Percentiles rank a stretch among this genome's conserved stretches.
Evolutionary conservation across 768 basidiomycete species (phyloP).

Genomic region (Tephrocybe sp.): DNA sequence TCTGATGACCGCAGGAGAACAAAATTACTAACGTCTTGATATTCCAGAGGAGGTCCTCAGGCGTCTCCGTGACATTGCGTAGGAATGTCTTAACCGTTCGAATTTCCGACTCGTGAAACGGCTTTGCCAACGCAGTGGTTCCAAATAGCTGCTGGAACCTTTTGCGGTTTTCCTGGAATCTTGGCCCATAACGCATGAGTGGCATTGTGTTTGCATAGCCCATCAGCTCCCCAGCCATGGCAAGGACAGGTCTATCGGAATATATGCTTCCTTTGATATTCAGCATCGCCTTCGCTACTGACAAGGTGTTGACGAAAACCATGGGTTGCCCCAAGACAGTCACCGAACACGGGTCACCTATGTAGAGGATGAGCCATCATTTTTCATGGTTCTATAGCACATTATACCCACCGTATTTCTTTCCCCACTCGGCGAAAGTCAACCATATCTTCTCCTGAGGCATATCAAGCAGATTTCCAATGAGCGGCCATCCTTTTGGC

Average conservation of each 20-base stretch:
- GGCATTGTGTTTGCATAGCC: slow-evolving; percentile 17
- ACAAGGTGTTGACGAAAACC: slow-evolving; percentile 41
- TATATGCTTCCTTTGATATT: slow-evolving; percentile 52
- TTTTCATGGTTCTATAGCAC: too few relatives aligned
- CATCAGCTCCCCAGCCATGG: slow-evolving; percentile 34
- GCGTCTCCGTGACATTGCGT: neutral
- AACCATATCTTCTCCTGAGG: slow-evolving; percentile 1
- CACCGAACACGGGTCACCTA: neutral
- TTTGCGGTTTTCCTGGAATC: slow-evolving; percentile 12
- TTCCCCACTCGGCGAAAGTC: slow-evolving; percentile 14
- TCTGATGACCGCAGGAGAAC: too few relatives aligned
- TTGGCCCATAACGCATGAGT: slow-evolving; percentile 14
- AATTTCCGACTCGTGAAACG: slow-evolving; percentile 2
- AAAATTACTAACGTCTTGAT: neutral
- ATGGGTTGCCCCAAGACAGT: slow-evolving; percentile 43
- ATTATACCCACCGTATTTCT: slow-evolving; percentile 28
- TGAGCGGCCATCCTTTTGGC: slow-evolving; percentile 3
- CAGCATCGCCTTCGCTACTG: slow-evolving; percentile 46
- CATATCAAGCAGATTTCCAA: slow-evolving; percentile 10
- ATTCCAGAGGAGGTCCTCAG: slow-evolving; percentile 6
- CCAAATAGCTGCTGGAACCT: slow-evolving; percentile 4
- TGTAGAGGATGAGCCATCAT: neutral
- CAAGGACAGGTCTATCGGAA: slow-evolving; percentile 47
- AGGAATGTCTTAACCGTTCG: neutral
- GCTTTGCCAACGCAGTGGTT: neutral